These are phyloP conservation scores for Tricholoma sp. DNA, from an alignment of 768 basidiomycete genomes.

Conservation along the genomic window DNA sequence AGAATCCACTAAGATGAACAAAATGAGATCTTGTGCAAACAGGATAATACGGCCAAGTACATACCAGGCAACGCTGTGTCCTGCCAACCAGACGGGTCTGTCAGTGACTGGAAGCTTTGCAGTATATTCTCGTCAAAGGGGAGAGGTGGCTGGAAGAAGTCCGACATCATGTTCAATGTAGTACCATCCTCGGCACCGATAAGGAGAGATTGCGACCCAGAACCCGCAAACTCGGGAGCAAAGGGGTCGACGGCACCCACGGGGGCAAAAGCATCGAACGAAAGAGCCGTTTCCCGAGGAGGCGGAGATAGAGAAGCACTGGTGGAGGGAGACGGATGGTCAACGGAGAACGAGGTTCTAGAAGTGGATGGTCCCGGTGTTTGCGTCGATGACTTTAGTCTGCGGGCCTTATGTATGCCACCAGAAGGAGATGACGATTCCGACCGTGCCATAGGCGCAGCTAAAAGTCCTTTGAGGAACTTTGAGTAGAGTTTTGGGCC, in stretches of 20 bases:
- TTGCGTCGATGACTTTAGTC: constrained; percentile 10
- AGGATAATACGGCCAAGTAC: constrained; percentile 13
- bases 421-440: constrained; percentile 18
- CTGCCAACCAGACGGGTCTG: constrained; percentile 49
- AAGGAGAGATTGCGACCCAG: constrained; percentile 10
- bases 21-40: background rate
- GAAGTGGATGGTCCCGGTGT: constrained; percentile 17
- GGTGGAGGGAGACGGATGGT: constrained; percentile 36
- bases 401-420: constrained; percentile 8
- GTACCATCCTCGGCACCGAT: constrained; percentile 16
- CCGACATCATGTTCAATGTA: constrained; percentile 24
- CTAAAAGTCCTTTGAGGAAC: constrained; percentile 69
- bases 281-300: constrained; percentile 38
- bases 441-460: constrained; percentile 44
- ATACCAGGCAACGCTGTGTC: constrained; percentile 51
- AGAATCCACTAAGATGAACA: constrained; percentile 22
- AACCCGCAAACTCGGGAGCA: constrained; percentile 18
- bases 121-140: constrained; percentile 56
- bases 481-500: constrained; percentile 76
- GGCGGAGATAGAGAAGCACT: constrained; percentile 42
- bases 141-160: constrained; percentile 50
- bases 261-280: constrained; percentile 45
- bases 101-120: constrained; percentile 55
- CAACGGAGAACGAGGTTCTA: constrained; percentile 15
- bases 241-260: constrained; percentile 38